Evolutionary conservation across 2,329 filamentous ascomycete genomes (phyloP).

Genomic region (Fusarium duplospermum): DNA sequence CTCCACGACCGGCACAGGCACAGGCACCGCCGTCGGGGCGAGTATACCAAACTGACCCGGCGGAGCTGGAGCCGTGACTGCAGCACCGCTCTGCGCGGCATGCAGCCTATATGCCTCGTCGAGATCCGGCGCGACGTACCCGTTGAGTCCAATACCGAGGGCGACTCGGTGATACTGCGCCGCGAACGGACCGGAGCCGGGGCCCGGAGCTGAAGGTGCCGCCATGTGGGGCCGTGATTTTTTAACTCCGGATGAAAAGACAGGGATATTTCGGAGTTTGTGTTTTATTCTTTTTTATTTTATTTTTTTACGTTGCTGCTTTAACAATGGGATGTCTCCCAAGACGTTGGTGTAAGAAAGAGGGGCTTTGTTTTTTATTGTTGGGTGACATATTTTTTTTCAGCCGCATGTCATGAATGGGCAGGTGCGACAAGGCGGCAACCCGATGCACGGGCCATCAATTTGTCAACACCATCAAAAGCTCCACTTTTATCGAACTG

Average conservation of each 20-base stretch:
- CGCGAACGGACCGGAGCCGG: conserved; percentile 16
- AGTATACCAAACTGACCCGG: conserved; percentile 60
- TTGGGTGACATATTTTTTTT: conserved; percentile 4
- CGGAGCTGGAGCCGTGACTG: neutral
- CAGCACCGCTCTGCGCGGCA: conserved; percentile 2
- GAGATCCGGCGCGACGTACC: conserved; percentile 26
- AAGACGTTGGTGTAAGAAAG: neutral
- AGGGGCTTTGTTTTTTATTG: conserved; percentile 15
- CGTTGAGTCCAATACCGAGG: conserved; percentile 30
- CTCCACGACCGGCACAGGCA: conserved; percentile 30
- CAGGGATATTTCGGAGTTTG: neutral
- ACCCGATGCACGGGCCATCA: conserved; percentile 14
- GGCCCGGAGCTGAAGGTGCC: conserved; percentile 16
- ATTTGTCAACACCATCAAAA: neutral
- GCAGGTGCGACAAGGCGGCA: conserved; percentile 24
- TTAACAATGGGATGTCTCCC: conserved; percentile 13
- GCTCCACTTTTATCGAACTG: neutral
- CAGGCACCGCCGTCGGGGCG: conserved; percentile 45
- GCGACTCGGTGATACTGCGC: conserved; percentile 26
- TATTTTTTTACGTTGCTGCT: conserved; percentile 37
- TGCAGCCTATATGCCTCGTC: conserved; percentile 35
- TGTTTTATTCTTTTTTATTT: neutral
- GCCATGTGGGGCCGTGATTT: conserved; percentile 23
- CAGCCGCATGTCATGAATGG: conserved; percentile 14
- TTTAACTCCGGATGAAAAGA: neutral